phyloP scores from a whole-genome alignment of 306 rosid genomes.

The Calophaca sinica region DNA sequence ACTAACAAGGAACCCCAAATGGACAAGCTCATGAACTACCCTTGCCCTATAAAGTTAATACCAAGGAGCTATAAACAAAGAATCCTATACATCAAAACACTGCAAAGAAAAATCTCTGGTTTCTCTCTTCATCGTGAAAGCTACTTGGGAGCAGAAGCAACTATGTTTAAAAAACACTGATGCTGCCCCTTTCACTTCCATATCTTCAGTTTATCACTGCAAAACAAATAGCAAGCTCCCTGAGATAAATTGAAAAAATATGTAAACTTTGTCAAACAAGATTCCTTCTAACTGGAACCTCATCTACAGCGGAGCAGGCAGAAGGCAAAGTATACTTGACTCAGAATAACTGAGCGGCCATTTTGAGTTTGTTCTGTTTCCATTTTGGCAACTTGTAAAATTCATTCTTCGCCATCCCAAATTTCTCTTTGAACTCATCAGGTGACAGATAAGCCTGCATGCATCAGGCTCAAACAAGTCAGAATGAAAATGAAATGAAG shows the following conservation, averaged over 20 bases:
- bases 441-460: conserved; percentile 85
- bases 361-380: conserved; percentile 98
- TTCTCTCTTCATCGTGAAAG: conserved; percentile 54
- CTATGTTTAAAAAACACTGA: conserved; percentile 61
- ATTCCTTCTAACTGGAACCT: conserved; percentile 58
- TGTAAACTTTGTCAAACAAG: conserved; percentile 52
- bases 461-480: conserved; percentile 48
- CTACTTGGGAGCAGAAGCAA: conserved; percentile 80
- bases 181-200: conserved; percentile 74
- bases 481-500: conserved; percentile 44
- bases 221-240: conserved; percentile 49
- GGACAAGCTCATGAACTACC: conserved; percentile 61
- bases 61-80: conserved; percentile 60
- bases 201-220: conserved; percentile 58
- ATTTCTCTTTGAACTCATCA: conserved; percentile 78
- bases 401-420: conserved; percentile 75
- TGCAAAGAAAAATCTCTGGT: conserved; percentile 45
- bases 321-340: conserved; percentile 40
- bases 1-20: conserved; percentile 42
- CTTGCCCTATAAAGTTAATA: conserved; percentile 56
- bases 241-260: conserved; percentile 32
- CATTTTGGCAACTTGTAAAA: conserved; percentile 91
- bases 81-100: conserved; percentile 62
- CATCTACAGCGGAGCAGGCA: conserved; percentile 53
- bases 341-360: conserved; percentile 88